phyloP scores from a whole-genome alignment of 768 basidiomycete species.

The Trametes elegans region DNA sequence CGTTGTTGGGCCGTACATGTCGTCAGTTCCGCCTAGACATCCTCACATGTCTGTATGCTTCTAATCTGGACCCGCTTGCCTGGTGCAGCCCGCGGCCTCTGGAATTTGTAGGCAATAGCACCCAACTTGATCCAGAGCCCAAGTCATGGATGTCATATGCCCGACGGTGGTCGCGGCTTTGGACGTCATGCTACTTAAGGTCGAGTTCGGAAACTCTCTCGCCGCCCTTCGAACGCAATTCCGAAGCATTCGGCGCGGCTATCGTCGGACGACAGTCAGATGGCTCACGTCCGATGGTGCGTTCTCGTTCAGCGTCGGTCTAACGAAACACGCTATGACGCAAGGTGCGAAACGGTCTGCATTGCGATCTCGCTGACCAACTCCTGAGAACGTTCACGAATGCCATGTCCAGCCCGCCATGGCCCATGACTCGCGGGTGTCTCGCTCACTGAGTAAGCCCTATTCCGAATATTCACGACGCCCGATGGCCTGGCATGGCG shows the following conservation, averaged over 20 bases:
- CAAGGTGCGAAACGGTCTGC: not conserved
- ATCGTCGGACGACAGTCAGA: slow-evolving; percentile 3
- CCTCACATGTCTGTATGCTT: too few relatives aligned
- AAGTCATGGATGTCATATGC: not conserved
- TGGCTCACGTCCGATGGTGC: not conserved
- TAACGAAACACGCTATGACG: slow-evolving; percentile 1
- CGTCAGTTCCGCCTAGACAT: too few relatives aligned
- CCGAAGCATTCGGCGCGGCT: not conserved
- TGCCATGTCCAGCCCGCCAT: not conserved
- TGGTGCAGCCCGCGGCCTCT: too few relatives aligned
- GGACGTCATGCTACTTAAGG: not conserved
- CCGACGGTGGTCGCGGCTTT: not conserved
- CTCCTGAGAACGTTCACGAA: slow-evolving; percentile 13
- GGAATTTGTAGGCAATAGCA: too few relatives aligned
- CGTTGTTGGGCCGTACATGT: too few relatives aligned
- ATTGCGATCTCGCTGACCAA: slow-evolving; percentile 3
- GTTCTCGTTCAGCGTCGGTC: slow-evolving; percentile 5
- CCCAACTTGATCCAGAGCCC: too few relatives aligned
- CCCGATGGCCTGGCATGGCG: not conserved
- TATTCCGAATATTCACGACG: slow-evolving; percentile 11
- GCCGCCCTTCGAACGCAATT: not conserved
- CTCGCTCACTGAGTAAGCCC: not conserved
- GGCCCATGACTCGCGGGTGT: not conserved
- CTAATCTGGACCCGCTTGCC: too few relatives aligned
- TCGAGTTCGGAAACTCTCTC: not conserved